Evolutionary conservation across 73 alveolate species (phyloP).

Genomic region (Uronychia setigera): DNA sequence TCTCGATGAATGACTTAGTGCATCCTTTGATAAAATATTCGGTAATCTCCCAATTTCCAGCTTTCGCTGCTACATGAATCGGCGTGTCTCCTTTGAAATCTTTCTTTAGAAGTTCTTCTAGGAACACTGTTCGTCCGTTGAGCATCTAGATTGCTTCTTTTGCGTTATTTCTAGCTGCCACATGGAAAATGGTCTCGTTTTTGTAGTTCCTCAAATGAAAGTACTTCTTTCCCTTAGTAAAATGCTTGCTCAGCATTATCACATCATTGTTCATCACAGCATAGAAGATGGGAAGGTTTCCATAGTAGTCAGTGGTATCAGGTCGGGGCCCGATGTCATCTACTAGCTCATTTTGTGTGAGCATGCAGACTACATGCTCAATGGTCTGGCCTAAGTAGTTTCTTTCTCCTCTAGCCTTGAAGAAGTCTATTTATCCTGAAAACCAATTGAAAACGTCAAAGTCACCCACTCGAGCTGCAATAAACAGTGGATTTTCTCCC

Average conservation of each 20-base stretch:
- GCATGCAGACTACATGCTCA: conserved; percentile 59
- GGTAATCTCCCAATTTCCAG: conserved; percentile 36
- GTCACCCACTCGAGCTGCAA: conserved; percentile 60
- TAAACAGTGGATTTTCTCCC: conserved; percentile 65
- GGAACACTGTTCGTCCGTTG: conserved; percentile 25
- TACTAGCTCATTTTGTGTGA: conserved; percentile 29
- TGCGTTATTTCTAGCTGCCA: conserved; percentile 54
- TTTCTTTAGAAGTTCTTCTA: conserved; percentile 61
- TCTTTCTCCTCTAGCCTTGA: conserved; percentile 71
- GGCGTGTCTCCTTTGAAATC: conserved; percentile 72
- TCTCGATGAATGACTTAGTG: conserved; percentile 31
- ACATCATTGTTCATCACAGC: conserved; percentile 52
- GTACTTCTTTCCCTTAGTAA: conserved; percentile 53
- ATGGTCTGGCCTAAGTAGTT: conserved; percentile 61
- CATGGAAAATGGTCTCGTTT: conserved; percentile 61
- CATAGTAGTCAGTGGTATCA: conserved; percentile 67
- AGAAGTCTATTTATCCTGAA: conserved; percentile 52
- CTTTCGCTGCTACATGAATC: conserved; percentile 53
- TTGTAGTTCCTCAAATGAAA: conserved; percentile 55
- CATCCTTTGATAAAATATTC: conserved; percentile 26
- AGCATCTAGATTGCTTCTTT: conserved; percentile 18
- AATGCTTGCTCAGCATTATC: conserved; percentile 36
- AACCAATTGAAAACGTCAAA: conserved; percentile 62
- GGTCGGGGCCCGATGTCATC: conserved; percentile 60
- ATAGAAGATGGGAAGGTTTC: conserved; percentile 63